These are phyloP conservation scores for Akebia trifoliata DNA, from an alignment of 164 flowering plant genomes.

Conservation along the genomic window DNA sequence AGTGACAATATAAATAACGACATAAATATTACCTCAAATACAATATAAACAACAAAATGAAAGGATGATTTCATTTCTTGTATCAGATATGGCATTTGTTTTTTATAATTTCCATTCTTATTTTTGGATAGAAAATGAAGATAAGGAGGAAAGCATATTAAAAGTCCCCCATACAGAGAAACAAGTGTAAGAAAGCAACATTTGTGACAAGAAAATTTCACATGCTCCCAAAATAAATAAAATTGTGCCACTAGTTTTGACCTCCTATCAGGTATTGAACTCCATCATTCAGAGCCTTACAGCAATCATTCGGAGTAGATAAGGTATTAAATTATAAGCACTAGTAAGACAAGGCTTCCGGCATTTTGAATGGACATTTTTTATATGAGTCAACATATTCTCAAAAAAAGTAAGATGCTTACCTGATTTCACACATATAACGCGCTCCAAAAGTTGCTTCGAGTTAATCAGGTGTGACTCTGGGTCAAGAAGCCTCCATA, in stretches of 20 bases:
- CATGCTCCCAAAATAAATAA: background rate
- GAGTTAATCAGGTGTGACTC: slow-evolving; percentile 67
- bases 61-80: too few relatives aligned
- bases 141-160: too few relatives aligned
- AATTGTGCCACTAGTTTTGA: background rate
- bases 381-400: background rate
- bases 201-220: too few relatives aligned
- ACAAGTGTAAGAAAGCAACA: too few relatives aligned
- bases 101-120: background rate
- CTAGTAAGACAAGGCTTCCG: background rate
- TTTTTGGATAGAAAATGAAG: too few relatives aligned
- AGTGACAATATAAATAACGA: background rate
- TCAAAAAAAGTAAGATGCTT: slow-evolving; percentile 14
- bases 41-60: background rate
- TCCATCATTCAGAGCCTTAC: background rate
- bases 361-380: background rate
- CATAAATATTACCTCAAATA: background rate
- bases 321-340: background rate
- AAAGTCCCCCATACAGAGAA: too few relatives aligned
- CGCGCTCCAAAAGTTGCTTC: slow-evolving; percentile 70
- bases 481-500: slow-evolving; percentile 99
- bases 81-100: background rate
- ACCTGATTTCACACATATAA: slow-evolving; percentile 95
- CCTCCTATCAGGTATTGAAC: background rate
- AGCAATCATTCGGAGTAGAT: background rate